These are phyloP conservation scores for Synchytrium microbalum DNA, from an alignment of 371 early-diverging fungal genomes.

Conservation along the genomic window DNA sequence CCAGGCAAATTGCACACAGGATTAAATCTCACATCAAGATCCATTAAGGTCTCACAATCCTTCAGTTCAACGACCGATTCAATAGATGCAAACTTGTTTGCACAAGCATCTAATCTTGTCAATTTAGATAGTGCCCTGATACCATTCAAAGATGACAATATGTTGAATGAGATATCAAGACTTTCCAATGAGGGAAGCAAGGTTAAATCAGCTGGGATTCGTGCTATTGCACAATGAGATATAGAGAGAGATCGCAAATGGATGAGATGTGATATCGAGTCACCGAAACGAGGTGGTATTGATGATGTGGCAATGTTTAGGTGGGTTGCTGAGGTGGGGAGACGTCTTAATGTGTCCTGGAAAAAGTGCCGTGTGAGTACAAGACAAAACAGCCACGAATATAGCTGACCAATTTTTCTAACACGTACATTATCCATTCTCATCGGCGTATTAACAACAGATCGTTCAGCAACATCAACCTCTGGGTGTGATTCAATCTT, in stretches of 20 bases:
- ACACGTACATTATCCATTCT: neutral
- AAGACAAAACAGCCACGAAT: neutral
- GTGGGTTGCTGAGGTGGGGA: constrained; percentile 13
- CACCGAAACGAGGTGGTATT: neutral
- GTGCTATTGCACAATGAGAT: constrained; percentile 17
- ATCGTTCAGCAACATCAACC: neutral
- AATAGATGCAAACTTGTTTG: neutral
- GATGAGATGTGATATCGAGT: constrained; percentile 15
- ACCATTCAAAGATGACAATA: neutral
- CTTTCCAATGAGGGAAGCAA: neutral
- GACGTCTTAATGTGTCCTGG: neutral
- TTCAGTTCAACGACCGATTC: neutral
- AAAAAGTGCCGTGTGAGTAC: too few relatives aligned
- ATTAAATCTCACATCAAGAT: neutral
- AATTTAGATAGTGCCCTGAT: neutral
- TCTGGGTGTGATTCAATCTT: neutral
- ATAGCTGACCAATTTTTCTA: too few relatives aligned
- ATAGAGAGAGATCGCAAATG: constrained; percentile 13
- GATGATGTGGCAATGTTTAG: constrained; percentile 6
- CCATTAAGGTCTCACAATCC: neutral
- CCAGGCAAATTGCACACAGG: neutral
- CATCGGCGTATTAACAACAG: neutral
- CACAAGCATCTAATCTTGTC: neutral
- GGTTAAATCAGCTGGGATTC: constrained; percentile 11
- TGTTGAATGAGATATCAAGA: constrained; percentile 5